These are phyloP conservation scores for Ceriops tagal DNA, from an alignment of 345 rosid genomes.

Conservation along the genomic window DNA sequence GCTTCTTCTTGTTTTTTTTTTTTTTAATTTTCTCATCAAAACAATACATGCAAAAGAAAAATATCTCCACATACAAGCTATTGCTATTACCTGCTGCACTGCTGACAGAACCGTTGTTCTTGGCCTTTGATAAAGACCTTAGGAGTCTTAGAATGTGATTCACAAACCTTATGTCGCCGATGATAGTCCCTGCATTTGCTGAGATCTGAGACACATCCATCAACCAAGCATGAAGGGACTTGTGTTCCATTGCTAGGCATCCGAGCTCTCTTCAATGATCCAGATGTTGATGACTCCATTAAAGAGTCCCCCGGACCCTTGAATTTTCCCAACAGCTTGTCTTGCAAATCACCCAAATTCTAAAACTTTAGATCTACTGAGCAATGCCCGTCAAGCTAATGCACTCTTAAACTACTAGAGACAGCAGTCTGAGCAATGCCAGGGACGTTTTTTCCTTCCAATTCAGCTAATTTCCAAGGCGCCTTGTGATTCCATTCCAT, in stretches of 20 bases:
- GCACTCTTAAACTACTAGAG: conserved; percentile 11
- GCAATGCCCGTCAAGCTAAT: conserved; percentile 16
- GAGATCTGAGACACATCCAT: conserved; percentile 67
- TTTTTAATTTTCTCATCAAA: too few species aligned
- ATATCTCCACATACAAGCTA: not conserved
- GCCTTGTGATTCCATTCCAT: conserved; percentile 24
- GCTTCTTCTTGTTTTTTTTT: too few species aligned
- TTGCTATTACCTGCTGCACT: conserved; percentile 63
- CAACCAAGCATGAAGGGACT: conserved; percentile 66
- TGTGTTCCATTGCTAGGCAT: conserved; percentile 36
- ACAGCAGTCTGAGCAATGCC: conserved; percentile 13
- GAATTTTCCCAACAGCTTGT: conserved; percentile 7
- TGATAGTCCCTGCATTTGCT: conserved; percentile 70
- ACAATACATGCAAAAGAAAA: too few species aligned
- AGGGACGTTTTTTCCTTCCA: conserved; percentile 17
- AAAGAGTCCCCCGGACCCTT: conserved; percentile 18
- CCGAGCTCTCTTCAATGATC: conserved; percentile 48
- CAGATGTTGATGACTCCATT: conserved; percentile 56
- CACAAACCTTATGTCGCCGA: conserved; percentile 74
- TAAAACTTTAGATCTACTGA: conserved; percentile 31
- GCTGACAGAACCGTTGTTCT: conserved; percentile 77
- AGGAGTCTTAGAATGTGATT: conserved; percentile 61
- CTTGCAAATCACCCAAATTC: conserved; percentile 26
- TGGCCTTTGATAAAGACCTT: conserved; percentile 52
- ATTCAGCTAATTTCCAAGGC: conserved; percentile 16